A percentile compares a stretch with the other conserved stretches of the same genome.
These are phyloP conservation scores for Paramecium primaurelia DNA, from an alignment of 73 alveolate genomes.

Conservation along the genomic window DNA sequence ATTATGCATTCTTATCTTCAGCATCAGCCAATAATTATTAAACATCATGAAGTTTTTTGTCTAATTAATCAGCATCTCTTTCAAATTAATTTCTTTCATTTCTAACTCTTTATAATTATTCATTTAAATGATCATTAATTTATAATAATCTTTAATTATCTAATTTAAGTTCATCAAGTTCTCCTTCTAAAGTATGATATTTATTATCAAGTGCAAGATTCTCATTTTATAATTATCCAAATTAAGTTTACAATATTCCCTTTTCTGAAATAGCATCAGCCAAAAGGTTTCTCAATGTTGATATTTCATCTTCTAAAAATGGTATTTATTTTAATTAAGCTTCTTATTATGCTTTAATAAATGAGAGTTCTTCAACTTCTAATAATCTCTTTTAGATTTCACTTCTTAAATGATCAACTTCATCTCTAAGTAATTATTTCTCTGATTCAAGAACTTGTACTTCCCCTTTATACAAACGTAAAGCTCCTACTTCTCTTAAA, in stretches of 20 bases:
- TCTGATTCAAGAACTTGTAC: not conserved
- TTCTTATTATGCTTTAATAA: not conserved
- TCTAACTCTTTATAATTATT: not conserved
- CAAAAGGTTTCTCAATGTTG: not conserved
- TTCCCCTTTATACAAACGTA: not conserved
- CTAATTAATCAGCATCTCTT: not conserved
- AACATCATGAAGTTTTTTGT: not conserved
- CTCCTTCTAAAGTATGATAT: not conserved
- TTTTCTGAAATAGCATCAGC: slow-evolving; percentile 23
- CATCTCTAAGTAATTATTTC: not conserved
- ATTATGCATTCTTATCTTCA: not conserved
- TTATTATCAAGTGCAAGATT: not conserved
- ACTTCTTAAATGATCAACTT: slow-evolving; percentile 3
- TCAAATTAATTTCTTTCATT: slow-evolving; percentile 11
- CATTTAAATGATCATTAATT: not conserved
- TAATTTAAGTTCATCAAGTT: not conserved
- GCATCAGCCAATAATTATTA: not conserved
- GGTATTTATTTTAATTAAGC: slow-evolving; percentile 32
- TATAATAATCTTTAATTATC: slow-evolving; percentile 2
- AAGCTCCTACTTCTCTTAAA: slow-evolving; percentile 2
- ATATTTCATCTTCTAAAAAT: slow-evolving; percentile 1
- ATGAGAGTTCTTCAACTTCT: not conserved
- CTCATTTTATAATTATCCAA: not conserved
- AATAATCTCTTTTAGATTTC: not conserved
- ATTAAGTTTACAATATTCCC: not conserved